Evolutionary conservation across 805 yeast species (phyloP), one percentile per base, ranked within the genome.

Genomic region (Scheffersomyces amazonensis): DNA sequence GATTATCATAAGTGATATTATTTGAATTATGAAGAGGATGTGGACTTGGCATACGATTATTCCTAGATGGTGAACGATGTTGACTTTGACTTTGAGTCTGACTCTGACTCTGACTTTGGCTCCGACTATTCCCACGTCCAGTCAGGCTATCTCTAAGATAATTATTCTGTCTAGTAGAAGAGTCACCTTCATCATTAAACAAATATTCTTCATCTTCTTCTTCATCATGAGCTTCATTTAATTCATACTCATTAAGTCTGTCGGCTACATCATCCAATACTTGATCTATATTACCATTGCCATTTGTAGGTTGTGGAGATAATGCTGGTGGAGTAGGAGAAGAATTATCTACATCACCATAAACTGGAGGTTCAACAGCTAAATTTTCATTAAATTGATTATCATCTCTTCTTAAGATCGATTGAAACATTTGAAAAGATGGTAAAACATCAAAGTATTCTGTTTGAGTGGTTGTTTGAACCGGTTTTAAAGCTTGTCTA

Each of bases 341-440:
- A 11, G 66, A 47, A 35, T 56, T 52, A 10, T 49, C 24, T 2
- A 54, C 46, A 31, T 62, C 72, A 3, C 65, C 69, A 40, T 69
- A 68, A 2, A 37, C 53, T 4, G 75, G 75, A 2, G 73, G 72
- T 4, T 40, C 31, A 0, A 57, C 58, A 15, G 53, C 39, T 11
- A 57, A 46, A 36, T 61, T 54, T 39, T 69, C 73, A 35, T 52
- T 54, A 35, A 67, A 66, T 41, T 69, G 71, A 21, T 48, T 46
- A 37, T 63, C 68, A 52, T 72, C 52, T 54, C 78, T 37, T 51
- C 68, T 44, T 60, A 73, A 46, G 50, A 72, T 58, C 48, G 74
- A 71, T 47, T 77, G 80, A 49, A 78, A 80, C 81, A 82, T 77
- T 44, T 81, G 84, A 50, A 81, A 82, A 0, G 87, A 79, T 0